Base-by-base conservation (phyloP, 306 rosid species). In the Rubus idaeus region DNA sequence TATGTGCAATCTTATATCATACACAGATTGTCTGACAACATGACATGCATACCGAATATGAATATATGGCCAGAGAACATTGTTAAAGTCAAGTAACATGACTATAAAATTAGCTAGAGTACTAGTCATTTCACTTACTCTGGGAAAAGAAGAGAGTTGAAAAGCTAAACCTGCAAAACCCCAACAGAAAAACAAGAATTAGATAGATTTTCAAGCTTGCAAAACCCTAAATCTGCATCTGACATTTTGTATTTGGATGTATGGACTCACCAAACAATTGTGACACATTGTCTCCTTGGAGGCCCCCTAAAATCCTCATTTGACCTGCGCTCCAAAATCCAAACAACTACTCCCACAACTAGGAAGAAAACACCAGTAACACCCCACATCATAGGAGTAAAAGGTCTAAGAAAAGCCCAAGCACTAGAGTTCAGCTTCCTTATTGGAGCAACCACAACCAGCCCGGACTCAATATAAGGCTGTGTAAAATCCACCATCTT, bases 321-420 rank as follows among this genome's bases (percentile, higher is more conserved):
- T 42, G 84, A 83, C 75, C 91, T 83, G 68, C 85, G 92, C 90
- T 91, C 94, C 92, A 91, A 82, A 76, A 89, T 81, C 97, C 97
- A 88, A 70, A 91, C 82, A 68, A 81, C 91, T 35, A 82, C 85
- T 84, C 97, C 97, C 26, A 89, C 87, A 64, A 87, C 65, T 45
- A 91, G 86, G 86, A 89, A 88, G 84, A 79, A 89, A 42, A 74
- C 5, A 35, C 91, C 89, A n/a, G 88, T 89, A 78, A 89, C 85
- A 52, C 78, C 39, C 97, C 97, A 91, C 97, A 91, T 80, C 78
- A 8, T 64, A 56, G 88, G 89, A 20, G 94, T 85, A 68, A 89
- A 91, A 10, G 78, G 82, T 50, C 82, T 47, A 17, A 77, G 57
- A 51, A 82, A 82, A 23, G 82, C 72, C 79, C 78, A 82, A 26